Evolutionary conservation across 306 rosid genomes (phyloP), one percentile per base, ranked within the genome.

Genomic region (Trifolium subterraneum): DNA sequence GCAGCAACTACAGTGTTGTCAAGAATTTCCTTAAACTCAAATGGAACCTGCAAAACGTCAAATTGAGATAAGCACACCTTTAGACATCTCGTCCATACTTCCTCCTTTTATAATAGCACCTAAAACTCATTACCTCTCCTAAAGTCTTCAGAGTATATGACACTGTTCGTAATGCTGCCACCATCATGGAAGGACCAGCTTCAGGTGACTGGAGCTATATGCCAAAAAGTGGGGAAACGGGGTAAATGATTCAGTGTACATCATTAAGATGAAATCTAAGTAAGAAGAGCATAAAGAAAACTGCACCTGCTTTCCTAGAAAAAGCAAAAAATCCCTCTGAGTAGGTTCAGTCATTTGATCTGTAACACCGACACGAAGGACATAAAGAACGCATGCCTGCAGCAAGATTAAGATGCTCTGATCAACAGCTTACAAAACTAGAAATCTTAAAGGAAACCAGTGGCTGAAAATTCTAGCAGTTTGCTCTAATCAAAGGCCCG

Each of bases 291-390:
- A 29, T 15, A 15, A 4, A 61, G 71, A 52, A 71, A 78, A 18
- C 51, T 68, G 44, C 23, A 91, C 98, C 96, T 91, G 92, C 67
- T 75, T 84, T 82, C 93, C 97, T 36, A 94, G 84, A 59, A 94
- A 94, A 73, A 87, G 85, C 87, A 90, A 78, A 77, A 94, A 90
- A 78, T 58, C 81, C 87, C 98, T 86, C 74, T 94, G 98, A 27
- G 93, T 88, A 74, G 98, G 91, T 68, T 94, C 97, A 12, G 96
- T 88, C 98, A 94, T 94, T 80, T 91, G 97, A 90, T 94, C 97
- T 23, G 93, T 91, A 81, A 94, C 78, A 45, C 97, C 97, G 19
- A 94, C 88, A 80, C 92, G 97, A 74, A 94, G 91, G 61, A 91
- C 82, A 76, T 94, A 94, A 50, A 94, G 98, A 80, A 91, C 93